These are phyloP conservation scores for Lentinula sp. DNA, from an alignment of 768 basidiomycete genomes.

Conservation along the genomic window DNA sequence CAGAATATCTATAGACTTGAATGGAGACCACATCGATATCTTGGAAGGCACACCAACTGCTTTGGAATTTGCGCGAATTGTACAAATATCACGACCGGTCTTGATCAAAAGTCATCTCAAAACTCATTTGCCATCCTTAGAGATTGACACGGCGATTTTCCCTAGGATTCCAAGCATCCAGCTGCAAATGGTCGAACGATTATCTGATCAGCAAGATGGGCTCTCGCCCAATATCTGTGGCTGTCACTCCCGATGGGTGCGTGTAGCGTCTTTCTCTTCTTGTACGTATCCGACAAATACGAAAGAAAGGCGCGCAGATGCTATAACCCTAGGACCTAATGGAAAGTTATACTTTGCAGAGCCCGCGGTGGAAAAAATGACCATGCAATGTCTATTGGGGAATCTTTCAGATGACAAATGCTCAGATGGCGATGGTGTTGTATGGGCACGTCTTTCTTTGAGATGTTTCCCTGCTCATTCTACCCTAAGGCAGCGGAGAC, in stretches of 20 bases:
- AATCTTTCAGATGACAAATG: constrained; percentile 24
- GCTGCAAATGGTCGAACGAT: constrained; percentile 54
- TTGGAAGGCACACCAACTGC: constrained; percentile 55
- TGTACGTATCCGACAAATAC: not conserved
- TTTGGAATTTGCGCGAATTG: constrained; percentile 62
- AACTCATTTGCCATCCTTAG: not conserved
- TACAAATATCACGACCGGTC: constrained; percentile 66
- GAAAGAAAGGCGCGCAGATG: constrained; percentile 65
- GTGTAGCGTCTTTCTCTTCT: constrained; percentile 9
- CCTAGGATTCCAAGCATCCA: not conserved
- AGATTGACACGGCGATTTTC: not conserved
- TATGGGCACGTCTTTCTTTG: not conserved
- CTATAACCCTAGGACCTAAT: constrained; percentile 50
- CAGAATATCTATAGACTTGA: constrained; percentile 40
- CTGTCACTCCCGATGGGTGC: constrained; percentile 82
- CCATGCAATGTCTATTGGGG: constrained; percentile 51
- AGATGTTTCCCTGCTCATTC: not conserved
- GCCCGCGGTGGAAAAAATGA: constrained; percentile 65
- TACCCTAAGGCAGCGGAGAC: constrained; percentile 15
- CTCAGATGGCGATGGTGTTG: not conserved
- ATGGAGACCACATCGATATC: constrained; percentile 45
- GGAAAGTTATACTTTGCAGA: constrained; percentile 68
- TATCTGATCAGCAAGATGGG: constrained; percentile 57
- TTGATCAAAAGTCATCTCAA: constrained; percentile 54
- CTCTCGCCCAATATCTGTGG: constrained; percentile 54